Conservation (phyloP, 352 stramenopile species). For the Globisporangium rhizosaccharum region DNA sequence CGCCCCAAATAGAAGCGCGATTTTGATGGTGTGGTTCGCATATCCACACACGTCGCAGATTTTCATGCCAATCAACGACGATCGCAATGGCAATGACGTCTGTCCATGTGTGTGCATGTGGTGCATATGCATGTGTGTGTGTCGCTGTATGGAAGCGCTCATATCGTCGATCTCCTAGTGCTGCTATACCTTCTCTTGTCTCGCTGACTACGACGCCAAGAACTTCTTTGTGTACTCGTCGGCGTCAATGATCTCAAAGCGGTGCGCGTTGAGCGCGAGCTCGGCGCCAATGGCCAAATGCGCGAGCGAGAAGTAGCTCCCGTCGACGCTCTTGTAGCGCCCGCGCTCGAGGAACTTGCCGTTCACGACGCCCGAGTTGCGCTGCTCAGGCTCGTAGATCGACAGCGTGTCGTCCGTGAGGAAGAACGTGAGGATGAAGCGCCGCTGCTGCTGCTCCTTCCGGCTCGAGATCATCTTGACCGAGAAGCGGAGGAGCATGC, state of each 20-base stretch:
- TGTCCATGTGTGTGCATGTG: no score
- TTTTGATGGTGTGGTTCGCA: no score
- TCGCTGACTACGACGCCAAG: conserved; percentile 34
- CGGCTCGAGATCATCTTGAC: conserved; percentile 66
- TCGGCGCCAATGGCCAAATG: conserved; percentile 59
- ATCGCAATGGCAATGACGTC: no score
- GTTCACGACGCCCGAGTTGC: conserved; percentile 77
- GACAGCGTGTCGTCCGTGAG: conserved; percentile 70
- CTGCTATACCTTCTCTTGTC: not conserved
- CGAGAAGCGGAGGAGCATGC: conserved; percentile 70
- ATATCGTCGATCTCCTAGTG: not conserved
- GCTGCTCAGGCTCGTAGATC: conserved; percentile 74
- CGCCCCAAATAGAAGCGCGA: no score
- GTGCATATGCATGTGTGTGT: no score
- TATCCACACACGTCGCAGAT: no score
- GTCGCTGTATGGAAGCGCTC: not conserved
- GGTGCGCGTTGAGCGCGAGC: conserved; percentile 59
- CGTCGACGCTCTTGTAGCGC: conserved; percentile 56
- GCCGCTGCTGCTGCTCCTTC: conserved; percentile 70
- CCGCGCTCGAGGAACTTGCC: conserved; percentile 84
- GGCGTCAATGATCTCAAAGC: conserved; percentile 70
- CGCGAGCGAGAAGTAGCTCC: conserved; percentile 45
- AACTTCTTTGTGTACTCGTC: conserved; percentile 86
- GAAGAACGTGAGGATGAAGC: conserved; percentile 82
- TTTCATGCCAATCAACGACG: no score